Evolutionary conservation across 2,329 filamentous ascomycete species (phyloP).

Genomic region (Biscogniauxia sp.): DNA sequence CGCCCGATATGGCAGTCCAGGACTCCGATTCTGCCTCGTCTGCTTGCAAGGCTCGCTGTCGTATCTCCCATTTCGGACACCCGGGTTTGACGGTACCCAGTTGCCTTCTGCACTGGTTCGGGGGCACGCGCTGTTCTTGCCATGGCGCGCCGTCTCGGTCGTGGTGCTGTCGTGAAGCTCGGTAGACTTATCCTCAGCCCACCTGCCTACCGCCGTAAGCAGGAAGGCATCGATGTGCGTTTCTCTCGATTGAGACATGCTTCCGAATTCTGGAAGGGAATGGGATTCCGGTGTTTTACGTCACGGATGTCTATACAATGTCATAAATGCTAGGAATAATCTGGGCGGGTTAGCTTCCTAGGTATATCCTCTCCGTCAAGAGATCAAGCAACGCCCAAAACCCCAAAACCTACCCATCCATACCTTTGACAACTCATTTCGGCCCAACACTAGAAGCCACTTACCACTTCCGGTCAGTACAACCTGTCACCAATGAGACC

Average conservation of each 20-base stretch:
- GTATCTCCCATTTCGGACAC: not conserved
- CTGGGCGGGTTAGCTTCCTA: constrained; percentile 3
- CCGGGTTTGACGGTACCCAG: not conserved
- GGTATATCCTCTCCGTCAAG: constrained; percentile 4
- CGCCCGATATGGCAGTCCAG: not conserved
- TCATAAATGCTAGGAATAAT: not conserved
- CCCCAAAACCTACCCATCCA: not conserved
- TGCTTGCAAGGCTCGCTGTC: not conserved
- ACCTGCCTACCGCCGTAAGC: constrained; percentile 12
- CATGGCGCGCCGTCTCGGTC: not conserved
- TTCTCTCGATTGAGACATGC: not conserved
- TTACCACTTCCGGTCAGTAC: not conserved
- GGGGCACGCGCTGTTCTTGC: not conserved
- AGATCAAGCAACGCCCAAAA: not conserved
- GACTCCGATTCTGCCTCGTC: constrained; percentile 3
- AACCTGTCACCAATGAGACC: not conserved
- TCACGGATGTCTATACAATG: not conserved
- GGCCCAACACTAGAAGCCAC: not conserved
- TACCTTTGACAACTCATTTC: not conserved
- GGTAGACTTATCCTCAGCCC: constrained; percentile 6
- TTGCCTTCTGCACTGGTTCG: not conserved
- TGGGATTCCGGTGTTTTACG: not conserved
- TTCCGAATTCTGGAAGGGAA: not conserved
- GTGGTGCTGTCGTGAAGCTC: not conserved
- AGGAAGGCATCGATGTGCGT: constrained; percentile 5